Evolutionary conservation across 208 protist species (phyloP).

Genomic region (Novymonas esmeraldas): DNA sequence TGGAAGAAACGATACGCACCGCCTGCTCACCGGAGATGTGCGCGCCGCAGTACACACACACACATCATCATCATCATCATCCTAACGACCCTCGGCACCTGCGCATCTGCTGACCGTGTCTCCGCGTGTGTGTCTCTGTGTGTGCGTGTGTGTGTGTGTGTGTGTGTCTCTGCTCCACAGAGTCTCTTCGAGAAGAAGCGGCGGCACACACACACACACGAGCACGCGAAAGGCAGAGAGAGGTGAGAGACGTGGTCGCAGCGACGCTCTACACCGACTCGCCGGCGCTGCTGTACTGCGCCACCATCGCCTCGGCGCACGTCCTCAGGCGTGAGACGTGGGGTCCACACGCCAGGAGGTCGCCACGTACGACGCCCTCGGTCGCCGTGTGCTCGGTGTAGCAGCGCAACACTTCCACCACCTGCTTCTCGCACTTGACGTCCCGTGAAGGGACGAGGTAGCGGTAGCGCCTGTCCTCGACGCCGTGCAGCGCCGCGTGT

Average conservation of each 20-base stretch:
- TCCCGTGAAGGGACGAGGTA: constrained; percentile 70
- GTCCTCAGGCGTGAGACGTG: constrained; percentile 40
- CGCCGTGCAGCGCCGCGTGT: constrained; percentile 62
- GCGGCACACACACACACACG: neutral
- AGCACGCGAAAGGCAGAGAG: neutral
- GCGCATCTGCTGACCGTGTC: no score
- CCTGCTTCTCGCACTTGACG: constrained; percentile 64
- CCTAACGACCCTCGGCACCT: no score
- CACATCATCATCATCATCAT: no score
- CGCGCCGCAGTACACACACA: no score
- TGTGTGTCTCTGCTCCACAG: no score
- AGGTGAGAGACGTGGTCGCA: no score
- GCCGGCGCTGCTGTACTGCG: constrained; percentile 40
- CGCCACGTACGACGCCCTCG: constrained; percentile 20
- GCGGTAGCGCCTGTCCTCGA: constrained; percentile 76
- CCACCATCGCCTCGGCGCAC: constrained; percentile 49
- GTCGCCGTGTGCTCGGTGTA: constrained; percentile 50
- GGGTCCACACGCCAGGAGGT: constrained; percentile 60
- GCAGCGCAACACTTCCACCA: constrained; percentile 60
- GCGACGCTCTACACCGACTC: constrained; percentile 23
- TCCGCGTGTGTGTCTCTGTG: no score
- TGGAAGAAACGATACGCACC: no score
- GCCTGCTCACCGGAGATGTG: no score
- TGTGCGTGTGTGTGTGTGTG: no score
- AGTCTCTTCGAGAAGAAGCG: no score